Percentiles rank a stretch among this genome's conserved stretches.
These are phyloP conservation scores for Arachnopeziza araneosa DNA, from an alignment of 2,329 filamentous ascomycete species.

Conservation along the genomic window DNA sequence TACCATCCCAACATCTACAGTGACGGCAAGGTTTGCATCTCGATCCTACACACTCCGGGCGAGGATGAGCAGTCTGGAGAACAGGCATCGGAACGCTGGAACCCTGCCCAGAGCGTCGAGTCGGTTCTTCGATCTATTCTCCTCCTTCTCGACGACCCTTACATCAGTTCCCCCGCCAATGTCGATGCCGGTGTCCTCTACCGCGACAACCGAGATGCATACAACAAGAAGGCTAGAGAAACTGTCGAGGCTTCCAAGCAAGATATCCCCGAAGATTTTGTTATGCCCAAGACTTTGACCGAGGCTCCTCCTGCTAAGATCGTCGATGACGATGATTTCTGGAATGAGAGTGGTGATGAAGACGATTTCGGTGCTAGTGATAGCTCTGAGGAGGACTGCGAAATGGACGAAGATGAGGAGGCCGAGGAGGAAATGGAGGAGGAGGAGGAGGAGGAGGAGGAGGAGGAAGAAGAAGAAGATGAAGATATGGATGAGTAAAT, in stretches of 20 bases:
- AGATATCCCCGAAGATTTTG: slow-evolving; percentile 73
- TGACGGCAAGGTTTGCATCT: slow-evolving; percentile 90
- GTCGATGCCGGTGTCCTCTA: slow-evolving; percentile 88
- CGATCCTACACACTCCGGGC: slow-evolving; percentile 87
- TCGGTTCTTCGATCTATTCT: slow-evolving; percentile 91
- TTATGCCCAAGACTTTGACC: slow-evolving; percentile 73
- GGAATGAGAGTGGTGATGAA: slow-evolving; percentile 69
- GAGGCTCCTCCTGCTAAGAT: slow-evolving; percentile 55
- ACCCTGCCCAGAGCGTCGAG: slow-evolving; percentile 87
- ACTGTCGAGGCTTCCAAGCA: slow-evolving; percentile 68
- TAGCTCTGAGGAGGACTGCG: slow-evolving; percentile 52
- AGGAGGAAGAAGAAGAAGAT: slow-evolving; percentile 13
- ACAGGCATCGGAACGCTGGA: slow-evolving; percentile 85
- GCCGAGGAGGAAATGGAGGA: slow-evolving; percentile 49
- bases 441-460: slow-evolving; percentile 16
- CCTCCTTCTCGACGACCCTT: slow-evolving; percentile 86
- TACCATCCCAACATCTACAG: slow-evolving; percentile 92
- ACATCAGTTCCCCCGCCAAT: slow-evolving; percentile 90
- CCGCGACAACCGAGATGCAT: slow-evolving; percentile 64
- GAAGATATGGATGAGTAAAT: background rate
- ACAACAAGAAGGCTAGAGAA: slow-evolving; percentile 62
- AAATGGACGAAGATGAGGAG: slow-evolving; percentile 53
- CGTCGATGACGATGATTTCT: slow-evolving; percentile 75
- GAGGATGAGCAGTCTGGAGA: slow-evolving; percentile 93
- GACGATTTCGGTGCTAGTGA: slow-evolving; percentile 70